Percentiles rank a stretch among this genome's conserved stretches.
These are phyloP conservation scores for Cochlearia excelsa DNA, from an alignment of 345 rosid genomes.

Conservation along the genomic window DNA sequence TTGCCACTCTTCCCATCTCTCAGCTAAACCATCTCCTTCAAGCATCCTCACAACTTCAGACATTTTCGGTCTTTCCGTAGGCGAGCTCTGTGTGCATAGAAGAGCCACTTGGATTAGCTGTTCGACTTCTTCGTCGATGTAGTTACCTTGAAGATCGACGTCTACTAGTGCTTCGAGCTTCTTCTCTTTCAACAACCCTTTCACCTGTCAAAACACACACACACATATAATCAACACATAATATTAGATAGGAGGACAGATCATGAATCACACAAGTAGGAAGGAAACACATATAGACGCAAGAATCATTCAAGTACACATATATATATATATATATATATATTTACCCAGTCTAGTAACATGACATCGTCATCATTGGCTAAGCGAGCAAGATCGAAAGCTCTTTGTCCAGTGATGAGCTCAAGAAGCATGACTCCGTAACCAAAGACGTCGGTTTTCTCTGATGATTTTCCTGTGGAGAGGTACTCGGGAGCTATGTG, in stretches of 20 bases:
- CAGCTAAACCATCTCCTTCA: conserved; percentile 96
- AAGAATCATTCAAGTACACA: no score
- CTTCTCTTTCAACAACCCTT: conserved; percentile 85
- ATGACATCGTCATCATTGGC: conserved; percentile 96
- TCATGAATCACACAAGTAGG: conserved; percentile 2
- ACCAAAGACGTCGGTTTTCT: conserved; percentile 95
- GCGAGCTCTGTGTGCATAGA: conserved; percentile 81
- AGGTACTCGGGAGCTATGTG: conserved; percentile 98
- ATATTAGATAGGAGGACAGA: not conserved
- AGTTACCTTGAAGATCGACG: conserved; percentile 59
- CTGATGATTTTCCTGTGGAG: conserved; percentile 96
- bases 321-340: conserved; percentile 1
- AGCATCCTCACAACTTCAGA: conserved; percentile 96
- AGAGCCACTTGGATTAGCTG: conserved; percentile 93
- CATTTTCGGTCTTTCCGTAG: conserved; percentile 94
- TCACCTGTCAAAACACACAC: conserved; percentile 52
- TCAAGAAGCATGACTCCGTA: conserved; percentile 95
- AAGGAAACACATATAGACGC: not conserved
- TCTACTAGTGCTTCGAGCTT: conserved; percentile 80
- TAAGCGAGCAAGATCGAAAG: conserved; percentile 85
- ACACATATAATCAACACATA: not conserved
- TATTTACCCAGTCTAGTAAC: conserved; percentile 89
- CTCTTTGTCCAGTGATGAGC: conserved; percentile 88
- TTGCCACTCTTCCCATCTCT: conserved; percentile 99
- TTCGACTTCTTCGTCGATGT: conserved; percentile 73